Evolutionary conservation across 164 flowering plant species (phyloP), one percentile per base, ranked within the genome.

Genomic region (Piper longum): DNA sequence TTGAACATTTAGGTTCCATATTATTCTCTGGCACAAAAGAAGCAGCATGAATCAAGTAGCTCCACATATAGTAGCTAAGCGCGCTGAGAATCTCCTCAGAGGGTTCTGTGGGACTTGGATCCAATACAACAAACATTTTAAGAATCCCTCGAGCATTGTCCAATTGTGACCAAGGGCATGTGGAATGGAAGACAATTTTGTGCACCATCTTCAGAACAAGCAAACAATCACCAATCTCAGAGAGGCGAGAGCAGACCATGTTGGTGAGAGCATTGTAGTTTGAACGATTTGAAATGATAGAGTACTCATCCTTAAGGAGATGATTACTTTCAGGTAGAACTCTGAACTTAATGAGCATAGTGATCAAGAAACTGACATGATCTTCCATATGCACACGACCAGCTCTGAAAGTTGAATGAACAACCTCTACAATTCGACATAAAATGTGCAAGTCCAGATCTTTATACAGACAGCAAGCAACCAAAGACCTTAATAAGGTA

Each of bases 61-160:
- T 67, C 16, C 76, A 60, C 66, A 91, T 80, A 41, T 72, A 72
- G 60, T 67, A 67, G 71, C 86, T 74, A 62, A 91, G 71, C 5
- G 63, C 67, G 58, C 62, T 36, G 45, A 82, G 69, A 69, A 75
- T 77, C 61, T 78, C 72, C 56, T 83, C 85, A 52, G 85, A 73
- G 66, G 88, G 82, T 62, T 60, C 76, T 18, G 87, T 69, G 57
- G 83, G 83, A 55, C 71, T 76, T 4, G 79, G 80, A 72, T 84
- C 85, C 64, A 91, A 73, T 36, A 51, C 43, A 48, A 70, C 62
- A 40, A 91, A 78, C 70, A 85, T 36, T 64, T 84, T 77, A 54
- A 91, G 76, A 77, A 91, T 62, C 11, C 87, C 89, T 73, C 90
- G 80, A 43, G 56, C 73, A 73, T 88, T 91, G 70, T 85, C 85